Conservation (phyloP, 2,329 filamentous ascomycete genomes). For the Colletotrichum musae region DNA sequence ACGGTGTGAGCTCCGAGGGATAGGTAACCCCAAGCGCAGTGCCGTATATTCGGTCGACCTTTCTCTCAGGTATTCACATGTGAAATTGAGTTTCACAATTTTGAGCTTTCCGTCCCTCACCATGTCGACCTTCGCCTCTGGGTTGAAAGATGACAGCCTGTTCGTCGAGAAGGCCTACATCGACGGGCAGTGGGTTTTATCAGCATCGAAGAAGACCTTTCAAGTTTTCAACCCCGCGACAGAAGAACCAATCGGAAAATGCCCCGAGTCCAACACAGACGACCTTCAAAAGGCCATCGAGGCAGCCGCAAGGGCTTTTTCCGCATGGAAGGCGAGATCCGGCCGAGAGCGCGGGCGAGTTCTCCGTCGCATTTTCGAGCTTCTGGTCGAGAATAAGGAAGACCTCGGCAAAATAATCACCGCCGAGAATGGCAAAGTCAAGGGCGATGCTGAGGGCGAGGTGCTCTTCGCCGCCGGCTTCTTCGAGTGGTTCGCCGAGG, state of each 20-base stretch:
- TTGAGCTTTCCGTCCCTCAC: background rate
- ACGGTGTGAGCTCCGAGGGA: background rate
- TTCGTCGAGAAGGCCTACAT: conserved; percentile 28
- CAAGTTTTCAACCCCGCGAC: conserved; percentile 73
- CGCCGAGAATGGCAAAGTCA: conserved; percentile 78
- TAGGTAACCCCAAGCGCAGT: background rate
- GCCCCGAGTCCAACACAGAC: conserved; percentile 76
- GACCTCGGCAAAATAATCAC: conserved; percentile 77
- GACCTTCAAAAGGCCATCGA: conserved; percentile 79
- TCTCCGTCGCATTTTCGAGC: conserved; percentile 73
- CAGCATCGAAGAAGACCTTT: conserved; percentile 14
- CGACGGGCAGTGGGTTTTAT: conserved; percentile 26
- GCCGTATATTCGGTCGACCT: background rate
- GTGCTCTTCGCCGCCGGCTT: conserved; percentile 81
- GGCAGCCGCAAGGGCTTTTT: conserved; percentile 74
- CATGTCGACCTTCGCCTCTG: conserved; percentile 15
- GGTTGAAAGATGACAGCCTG: conserved; percentile 23
- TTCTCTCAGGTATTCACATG: background rate
- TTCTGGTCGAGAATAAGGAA: conserved; percentile 74
- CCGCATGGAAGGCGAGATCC: conserved; percentile 68
- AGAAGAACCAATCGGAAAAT: conserved; percentile 75
- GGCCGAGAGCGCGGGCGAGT: conserved; percentile 71
- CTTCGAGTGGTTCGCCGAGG: conserved; percentile 86
- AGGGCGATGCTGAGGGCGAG: conserved; percentile 80
- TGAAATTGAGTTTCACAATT: too few relatives aligned